Evolutionary conservation across 805 yeast species (phyloP).

Genomic region (Saturnispora zaruensis): DNA sequence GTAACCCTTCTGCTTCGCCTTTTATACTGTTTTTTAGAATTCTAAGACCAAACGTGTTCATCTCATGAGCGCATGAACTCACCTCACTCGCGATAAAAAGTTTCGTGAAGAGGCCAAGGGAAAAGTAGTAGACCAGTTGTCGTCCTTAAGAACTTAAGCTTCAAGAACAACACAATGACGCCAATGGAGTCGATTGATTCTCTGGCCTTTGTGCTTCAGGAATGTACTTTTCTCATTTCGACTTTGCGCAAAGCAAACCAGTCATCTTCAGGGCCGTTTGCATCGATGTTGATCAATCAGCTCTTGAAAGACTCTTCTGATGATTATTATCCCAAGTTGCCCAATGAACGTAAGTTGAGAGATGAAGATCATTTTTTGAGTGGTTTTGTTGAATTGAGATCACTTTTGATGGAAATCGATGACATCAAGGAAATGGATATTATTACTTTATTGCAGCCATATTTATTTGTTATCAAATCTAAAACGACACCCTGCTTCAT

Average conservation of each 20-base stretch:
- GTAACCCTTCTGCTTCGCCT: not conserved
- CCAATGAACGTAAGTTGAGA: slow-evolving; percentile 23
- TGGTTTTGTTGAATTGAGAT: slow-evolving; percentile 70
- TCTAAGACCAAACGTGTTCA: not conserved
- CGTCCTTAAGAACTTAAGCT: not conserved
- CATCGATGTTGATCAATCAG: slow-evolving; percentile 68
- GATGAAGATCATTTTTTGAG: slow-evolving; percentile 54
- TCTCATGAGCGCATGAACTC: not conserved
- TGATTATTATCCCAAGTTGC: slow-evolving; percentile 21
- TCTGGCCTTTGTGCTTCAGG: slow-evolving; percentile 75
- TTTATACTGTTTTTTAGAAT: not conserved
- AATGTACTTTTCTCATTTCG: slow-evolving; percentile 76
- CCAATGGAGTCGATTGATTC: slow-evolving; percentile 50
- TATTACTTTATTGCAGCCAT: slow-evolving; percentile 75
- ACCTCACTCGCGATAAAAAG: slow-evolving; percentile 1
- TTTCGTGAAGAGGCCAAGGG: not conserved
- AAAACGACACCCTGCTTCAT: slow-evolving; percentile 80
- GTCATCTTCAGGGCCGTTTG: slow-evolving; percentile 59
- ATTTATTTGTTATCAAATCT: slow-evolving; percentile 71
- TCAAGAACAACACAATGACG: slow-evolving; percentile 1
- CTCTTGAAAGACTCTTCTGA: slow-evolving; percentile 25
- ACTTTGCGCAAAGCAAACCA: slow-evolving; percentile 84
- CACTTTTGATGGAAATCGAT: slow-evolving; percentile 52
- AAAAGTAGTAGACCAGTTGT: not conserved
- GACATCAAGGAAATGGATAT: slow-evolving; percentile 54